Percentiles rank a stretch among this genome's conserved stretches.
Conservation (phyloP, 202 grass and related monocot genomes). For the Miscanthus sacchariflorus region DNA sequence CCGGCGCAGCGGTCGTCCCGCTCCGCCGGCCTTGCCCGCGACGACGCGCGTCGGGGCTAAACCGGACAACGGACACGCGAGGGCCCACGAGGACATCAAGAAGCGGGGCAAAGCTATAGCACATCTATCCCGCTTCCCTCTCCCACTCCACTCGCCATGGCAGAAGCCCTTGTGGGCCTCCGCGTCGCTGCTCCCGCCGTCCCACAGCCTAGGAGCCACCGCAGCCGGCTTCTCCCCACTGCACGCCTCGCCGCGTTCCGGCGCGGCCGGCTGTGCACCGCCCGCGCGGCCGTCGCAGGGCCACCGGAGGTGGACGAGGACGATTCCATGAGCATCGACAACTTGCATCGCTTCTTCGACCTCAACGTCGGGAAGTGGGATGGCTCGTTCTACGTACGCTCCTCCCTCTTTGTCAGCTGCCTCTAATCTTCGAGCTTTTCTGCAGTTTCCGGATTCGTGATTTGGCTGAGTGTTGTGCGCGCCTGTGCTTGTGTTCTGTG, state of each 20-base stretch:
- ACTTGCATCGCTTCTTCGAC: constrained; percentile 73
- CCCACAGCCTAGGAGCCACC: constrained; percentile 5
- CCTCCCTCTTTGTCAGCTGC: background rate
- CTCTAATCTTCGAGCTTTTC: background rate
- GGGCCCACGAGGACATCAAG: no score
- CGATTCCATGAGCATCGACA: constrained; percentile 79
- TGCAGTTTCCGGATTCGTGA: background rate
- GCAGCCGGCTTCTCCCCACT: background rate
- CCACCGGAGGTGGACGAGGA: constrained; percentile 58
- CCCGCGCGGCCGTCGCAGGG: constrained; percentile 51
- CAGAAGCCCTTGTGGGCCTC: constrained; percentile 55
- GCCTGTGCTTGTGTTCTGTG: background rate
- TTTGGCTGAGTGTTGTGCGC: background rate
- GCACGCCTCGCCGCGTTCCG: constrained; percentile 33
- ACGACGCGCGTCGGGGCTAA: no score
- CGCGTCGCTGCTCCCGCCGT: constrained; percentile 38
- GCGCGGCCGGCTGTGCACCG: constrained; percentile 28
- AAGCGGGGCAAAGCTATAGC: no score
- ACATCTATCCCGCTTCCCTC: background rate
- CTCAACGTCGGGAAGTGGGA: constrained; percentile 93
- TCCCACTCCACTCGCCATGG: constrained; percentile 54
- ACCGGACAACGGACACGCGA: no score
- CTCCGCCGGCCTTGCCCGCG: no score
- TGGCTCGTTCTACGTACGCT: constrained; percentile 76
- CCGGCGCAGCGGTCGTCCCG: no score